phyloP scores from a whole-genome alignment of 1,139 yeast species.

The Hansenula sp. region DNA sequence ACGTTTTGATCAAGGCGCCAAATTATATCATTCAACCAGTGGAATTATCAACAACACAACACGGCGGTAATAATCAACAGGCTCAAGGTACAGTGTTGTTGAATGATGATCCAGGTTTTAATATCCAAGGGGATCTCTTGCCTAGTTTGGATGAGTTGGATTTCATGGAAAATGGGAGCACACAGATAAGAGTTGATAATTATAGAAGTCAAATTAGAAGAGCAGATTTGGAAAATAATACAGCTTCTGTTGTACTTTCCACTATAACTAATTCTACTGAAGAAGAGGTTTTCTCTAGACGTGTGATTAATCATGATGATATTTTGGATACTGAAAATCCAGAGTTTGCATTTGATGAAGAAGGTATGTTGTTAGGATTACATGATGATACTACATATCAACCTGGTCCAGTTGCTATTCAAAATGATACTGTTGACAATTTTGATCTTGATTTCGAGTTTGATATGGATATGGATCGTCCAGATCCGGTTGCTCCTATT shows the following conservation, averaged over 20 bases:
- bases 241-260: slow-evolving; percentile 7
- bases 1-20: slow-evolving; percentile 4
- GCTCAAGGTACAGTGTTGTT: no score
- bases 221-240: slow-evolving; percentile 17
- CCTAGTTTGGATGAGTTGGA: slow-evolving; percentile 18
- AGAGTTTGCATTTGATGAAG: slow-evolving; percentile 22
- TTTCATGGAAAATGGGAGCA: slow-evolving; percentile 8
- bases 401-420: slow-evolving; percentile 1
- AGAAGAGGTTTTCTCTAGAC: neutral
- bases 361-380: slow-evolving; percentile 19
- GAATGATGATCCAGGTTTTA: slow-evolving; percentile 39
- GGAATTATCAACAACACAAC: neutral
- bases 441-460: slow-evolving; percentile 5
- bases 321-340: slow-evolving; percentile 14
- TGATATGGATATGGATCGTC: slow-evolving; percentile 1
- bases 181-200: neutral
- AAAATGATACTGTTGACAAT: neutral
- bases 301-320: slow-evolving; percentile 8
- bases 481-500: neutral
- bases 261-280: neutral
- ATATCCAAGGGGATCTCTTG: slow-evolving; percentile 30
- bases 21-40: slow-evolving; percentile 1
- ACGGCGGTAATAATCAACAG: slow-evolving; percentile 9
- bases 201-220: slow-evolving; percentile 11
- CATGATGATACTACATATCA: slow-evolving; percentile 4